A percentile compares a stretch with the other conserved stretches of the same genome.
Conservation (phyloP, 2,329 filamentous ascomycete species). For the Dichotomopilus funicola region DNA sequence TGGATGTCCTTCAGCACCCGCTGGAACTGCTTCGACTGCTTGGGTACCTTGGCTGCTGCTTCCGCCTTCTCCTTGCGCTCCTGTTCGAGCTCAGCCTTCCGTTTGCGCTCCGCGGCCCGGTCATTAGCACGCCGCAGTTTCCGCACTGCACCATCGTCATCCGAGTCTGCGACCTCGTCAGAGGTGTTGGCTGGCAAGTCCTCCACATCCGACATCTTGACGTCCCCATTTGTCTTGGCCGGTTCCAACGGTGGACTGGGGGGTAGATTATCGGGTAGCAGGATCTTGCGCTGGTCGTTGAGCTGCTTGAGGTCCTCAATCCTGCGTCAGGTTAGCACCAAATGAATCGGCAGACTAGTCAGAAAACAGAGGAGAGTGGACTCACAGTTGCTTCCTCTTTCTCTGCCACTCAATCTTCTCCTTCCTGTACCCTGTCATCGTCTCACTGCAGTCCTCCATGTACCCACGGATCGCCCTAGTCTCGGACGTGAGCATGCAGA, state of each 20-base stretch:
- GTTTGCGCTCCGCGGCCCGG: conserved; percentile 68
- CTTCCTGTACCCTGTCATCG: conserved; percentile 92
- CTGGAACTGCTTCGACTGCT: conserved; percentile 81
- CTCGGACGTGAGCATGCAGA: conserved; percentile 78
- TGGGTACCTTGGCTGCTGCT: conserved; percentile 58
- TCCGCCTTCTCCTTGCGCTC: conserved; percentile 61
- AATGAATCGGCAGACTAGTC: background rate
- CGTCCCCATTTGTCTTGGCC: conserved; percentile 47
- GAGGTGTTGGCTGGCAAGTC: conserved; percentile 54
- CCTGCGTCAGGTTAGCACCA: conserved; percentile 34
- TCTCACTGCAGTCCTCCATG: conserved; percentile 85
- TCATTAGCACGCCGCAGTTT: conserved; percentile 53
- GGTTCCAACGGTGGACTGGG: conserved; percentile 51
- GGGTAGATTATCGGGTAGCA: conserved; percentile 66
- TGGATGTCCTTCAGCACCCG: conserved; percentile 85
- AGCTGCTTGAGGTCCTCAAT: conserved; percentile 64
- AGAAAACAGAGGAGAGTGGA: conserved; percentile 19
- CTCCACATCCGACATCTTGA: conserved; percentile 57
- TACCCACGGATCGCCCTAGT: conserved; percentile 82
- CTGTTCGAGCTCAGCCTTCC: conserved; percentile 64
- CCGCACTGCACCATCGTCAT: conserved; percentile 55
- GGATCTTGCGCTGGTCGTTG: conserved; percentile 66
- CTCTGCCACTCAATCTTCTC: conserved; percentile 92
- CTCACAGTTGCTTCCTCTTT: conserved; percentile 61
- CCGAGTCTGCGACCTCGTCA: conserved; percentile 59